phyloP scores from a whole-genome alignment of 371 early-diverging fungal species.

The Blakeslea trispora region DNA sequence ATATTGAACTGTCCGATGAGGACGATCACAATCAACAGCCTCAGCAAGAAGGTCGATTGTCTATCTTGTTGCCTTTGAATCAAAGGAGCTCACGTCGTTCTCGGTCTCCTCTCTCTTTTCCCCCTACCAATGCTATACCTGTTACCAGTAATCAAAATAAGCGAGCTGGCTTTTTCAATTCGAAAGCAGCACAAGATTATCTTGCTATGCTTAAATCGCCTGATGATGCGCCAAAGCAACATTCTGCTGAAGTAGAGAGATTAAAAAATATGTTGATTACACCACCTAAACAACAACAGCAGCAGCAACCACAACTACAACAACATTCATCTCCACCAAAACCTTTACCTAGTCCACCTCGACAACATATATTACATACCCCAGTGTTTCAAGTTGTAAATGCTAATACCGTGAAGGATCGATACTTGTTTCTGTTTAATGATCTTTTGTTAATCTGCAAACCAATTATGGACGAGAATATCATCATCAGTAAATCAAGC shows the following conservation, averaged over 20 bases:
- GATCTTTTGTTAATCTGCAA: constrained; percentile 81
- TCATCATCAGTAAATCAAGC: constrained; percentile 36
- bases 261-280: constrained; percentile 13
- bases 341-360: constrained; percentile 37
- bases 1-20: constrained; percentile 50
- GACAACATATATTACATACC: constrained; percentile 73
- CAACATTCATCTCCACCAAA: constrained; percentile 10
- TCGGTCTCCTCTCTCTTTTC: constrained; percentile 23
- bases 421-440: constrained; percentile 79
- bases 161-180: constrained; percentile 4
- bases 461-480: constrained; percentile 52
- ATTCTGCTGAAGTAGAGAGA: constrained; percentile 7
- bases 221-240: not conserved
- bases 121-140: constrained; percentile 3
- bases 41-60: not conserved
- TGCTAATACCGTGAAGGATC: constrained; percentile 69
- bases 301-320: not conserved
- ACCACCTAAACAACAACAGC: constrained; percentile 6
- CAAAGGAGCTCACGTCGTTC: constrained; percentile 15
- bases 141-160: not conserved
- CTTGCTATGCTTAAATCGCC: not conserved
- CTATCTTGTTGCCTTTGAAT: constrained; percentile 14
- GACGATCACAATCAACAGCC: constrained; percentile 18
- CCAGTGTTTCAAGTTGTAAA: constrained; percentile 78
- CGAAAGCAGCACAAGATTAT: not conserved